A percentile compares a stretch with the other conserved stretches of the same genome.
Evolutionary conservation across 2,329 filamentous ascomycete species (phyloP).

Genomic region (Bimuria novae-zelandiae): DNA sequence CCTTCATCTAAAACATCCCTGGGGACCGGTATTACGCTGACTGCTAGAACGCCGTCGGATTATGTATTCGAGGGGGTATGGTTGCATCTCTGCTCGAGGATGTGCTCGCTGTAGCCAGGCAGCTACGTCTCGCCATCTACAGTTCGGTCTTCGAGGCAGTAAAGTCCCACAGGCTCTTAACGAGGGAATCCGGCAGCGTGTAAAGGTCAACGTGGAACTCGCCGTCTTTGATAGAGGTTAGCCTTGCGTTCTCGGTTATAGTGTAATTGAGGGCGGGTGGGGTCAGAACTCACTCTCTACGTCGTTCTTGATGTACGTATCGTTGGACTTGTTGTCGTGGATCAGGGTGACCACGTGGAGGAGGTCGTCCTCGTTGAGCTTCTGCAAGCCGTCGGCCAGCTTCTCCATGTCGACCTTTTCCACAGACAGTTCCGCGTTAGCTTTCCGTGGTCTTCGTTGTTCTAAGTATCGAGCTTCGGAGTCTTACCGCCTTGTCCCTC

Average conservation of each 20-base stretch:
- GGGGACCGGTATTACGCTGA: too few relatives aligned
- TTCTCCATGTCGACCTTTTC: constrained; percentile 85
- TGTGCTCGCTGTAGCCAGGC: too few relatives aligned
- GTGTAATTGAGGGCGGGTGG: too few relatives aligned
- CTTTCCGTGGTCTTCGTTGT: not conserved
- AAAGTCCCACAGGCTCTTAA: constrained; percentile 96
- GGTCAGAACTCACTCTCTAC: constrained; percentile 75
- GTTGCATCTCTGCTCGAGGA: too few relatives aligned
- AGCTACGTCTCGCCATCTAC: too few relatives aligned
- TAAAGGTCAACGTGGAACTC: constrained; percentile 99
- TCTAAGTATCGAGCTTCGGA: not conserved
- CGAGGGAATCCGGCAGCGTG: constrained; percentile 86
- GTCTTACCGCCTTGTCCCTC: constrained; percentile 61
- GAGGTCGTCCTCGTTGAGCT: constrained; percentile 89
- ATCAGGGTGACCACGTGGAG: constrained; percentile 97
- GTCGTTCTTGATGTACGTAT: constrained; percentile 97
- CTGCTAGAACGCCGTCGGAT: too few relatives aligned
- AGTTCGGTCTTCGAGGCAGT: constrained; percentile 48
- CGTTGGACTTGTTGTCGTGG: constrained; percentile 91
- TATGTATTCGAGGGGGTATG: too few relatives aligned
- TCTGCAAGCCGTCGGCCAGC: constrained; percentile 87
- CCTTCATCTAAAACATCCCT: too few relatives aligned
- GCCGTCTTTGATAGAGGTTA: constrained; percentile 64
- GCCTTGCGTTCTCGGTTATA: not conserved
- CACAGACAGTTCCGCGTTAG: not conserved